Evolutionary conservation across 352 stramenopile species (phyloP), one percentile per base, ranked within the genome.

Genomic region (Peronospora tabacina): DNA sequence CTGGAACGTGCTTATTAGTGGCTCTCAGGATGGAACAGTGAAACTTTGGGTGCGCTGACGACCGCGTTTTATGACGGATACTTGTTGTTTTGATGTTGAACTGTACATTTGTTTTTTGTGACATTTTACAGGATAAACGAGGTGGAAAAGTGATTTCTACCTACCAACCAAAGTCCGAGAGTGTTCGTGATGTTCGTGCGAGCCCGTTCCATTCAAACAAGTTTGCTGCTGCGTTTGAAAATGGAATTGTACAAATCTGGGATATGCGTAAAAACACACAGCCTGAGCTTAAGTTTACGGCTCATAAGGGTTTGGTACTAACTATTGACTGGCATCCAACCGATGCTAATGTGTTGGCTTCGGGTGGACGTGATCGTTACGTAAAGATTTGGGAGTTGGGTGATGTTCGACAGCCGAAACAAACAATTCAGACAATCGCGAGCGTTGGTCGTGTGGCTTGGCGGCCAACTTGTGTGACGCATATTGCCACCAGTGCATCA

Each of bases 361-460:
- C 83, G 2, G 83, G 83, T 15, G 82, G 81, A 11, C 75, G 83
- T 7, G 83, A 94, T 54, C 81, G 81, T 19, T 92, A 90, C 46
- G 81, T 91, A 34, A 94, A 94, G 50, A 82, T 94, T 24, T 94
- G 83, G 83, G 75, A 90, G 24, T 49, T 90, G 10, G 53, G 58
- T 2, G 78, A 94, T 45, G 59, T 82, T 7, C 67, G 68, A 29
- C 82, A 92, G 54, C 83, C 83, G 0, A 72, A 72, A 39, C 83
- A 92, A 60, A 94, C 83, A 1, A 90, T 94, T 17, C 78, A 90
- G 43, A 89, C 82, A 0, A 92, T 94, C 52, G 79, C 83, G 1
- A 94, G 79, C 50, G 83, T 90, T 4, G 82, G 83, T 2, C 75
- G 83, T 12, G 73, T 94, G 26, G 65, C 75, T 7, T 94, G 83